Percentiles rank a stretch among this genome's conserved stretches.
phyloP scores from a whole-genome alignment of 805 yeast genomes.

The Myxozyma neglecta region DNA sequence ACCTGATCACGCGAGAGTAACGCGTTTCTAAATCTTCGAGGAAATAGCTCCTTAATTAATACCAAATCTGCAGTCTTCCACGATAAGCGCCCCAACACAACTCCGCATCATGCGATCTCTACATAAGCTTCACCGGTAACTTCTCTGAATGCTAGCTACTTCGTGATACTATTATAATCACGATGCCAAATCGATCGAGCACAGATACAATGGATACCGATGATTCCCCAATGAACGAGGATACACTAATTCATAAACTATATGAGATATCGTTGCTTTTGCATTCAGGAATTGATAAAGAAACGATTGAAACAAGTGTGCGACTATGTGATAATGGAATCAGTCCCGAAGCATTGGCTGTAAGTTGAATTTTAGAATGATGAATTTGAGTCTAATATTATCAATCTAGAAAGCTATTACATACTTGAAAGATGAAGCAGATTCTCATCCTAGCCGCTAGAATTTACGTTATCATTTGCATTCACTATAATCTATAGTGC shows the following conservation, averaged over 20 bases:
- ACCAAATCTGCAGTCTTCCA: no score
- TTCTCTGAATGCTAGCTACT: no score
- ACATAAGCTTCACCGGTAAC: background rate
- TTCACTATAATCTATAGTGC: background rate
- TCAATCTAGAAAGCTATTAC: slow-evolving; percentile 11
- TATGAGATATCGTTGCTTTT: slow-evolving; percentile 39
- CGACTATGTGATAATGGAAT: slow-evolving; percentile 40
- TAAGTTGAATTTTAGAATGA: slow-evolving; percentile 11
- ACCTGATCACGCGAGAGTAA: no score
- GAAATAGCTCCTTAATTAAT: no score
- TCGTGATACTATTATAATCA: no score
- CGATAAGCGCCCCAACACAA: no score
- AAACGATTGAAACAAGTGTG: slow-evolving; percentile 34
- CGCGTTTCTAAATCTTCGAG: no score
- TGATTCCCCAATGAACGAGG: background rate
- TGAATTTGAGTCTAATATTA: background rate
- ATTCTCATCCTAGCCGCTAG: slow-evolving; percentile 2
- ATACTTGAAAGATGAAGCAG: background rate
- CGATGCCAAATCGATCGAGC: background rate
- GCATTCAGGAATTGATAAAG: slow-evolving; percentile 35
- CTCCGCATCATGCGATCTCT: background rate
- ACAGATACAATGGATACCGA: background rate
- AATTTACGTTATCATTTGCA: background rate
- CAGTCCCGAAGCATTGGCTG: slow-evolving; percentile 38
- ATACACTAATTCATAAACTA: slow-evolving; percentile 2